A percentile compares a stretch with the other conserved stretches of the same genome.
phyloP scores from a whole-genome alignment of 1,284 basidiomycete genomes.

The Cerrena zonata region DNA sequence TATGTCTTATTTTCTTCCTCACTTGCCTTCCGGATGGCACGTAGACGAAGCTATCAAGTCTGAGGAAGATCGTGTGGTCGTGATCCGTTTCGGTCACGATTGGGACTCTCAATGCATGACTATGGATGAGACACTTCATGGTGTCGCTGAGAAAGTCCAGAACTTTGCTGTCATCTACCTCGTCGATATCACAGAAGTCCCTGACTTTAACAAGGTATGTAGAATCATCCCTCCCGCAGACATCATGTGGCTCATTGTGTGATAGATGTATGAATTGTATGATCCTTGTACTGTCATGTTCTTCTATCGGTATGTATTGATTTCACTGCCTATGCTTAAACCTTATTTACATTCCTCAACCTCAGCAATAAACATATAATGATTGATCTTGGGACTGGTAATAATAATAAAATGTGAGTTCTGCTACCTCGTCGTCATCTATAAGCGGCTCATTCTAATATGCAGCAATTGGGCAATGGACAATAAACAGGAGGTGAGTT shows the following conservation, averaged over 20 bases:
- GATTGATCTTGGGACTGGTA: conserved; percentile 98
- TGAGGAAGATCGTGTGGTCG: conserved; percentile 93
- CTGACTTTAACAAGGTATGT: conserved; percentile 95
- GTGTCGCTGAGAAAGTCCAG: conserved; percentile 91
- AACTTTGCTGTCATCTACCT: conserved; percentile 98
- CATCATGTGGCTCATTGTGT: too few relatives aligned
- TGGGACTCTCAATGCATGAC: conserved; percentile 95
- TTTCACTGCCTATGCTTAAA: not conserved
- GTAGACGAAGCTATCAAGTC: conserved; percentile 97
- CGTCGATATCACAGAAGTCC: conserved; percentile 93
- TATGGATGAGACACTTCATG: conserved; percentile 96
- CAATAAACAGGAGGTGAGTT: conserved; percentile 86
- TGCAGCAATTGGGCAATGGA: conserved; percentile 93
- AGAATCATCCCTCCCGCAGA: too few relatives aligned
- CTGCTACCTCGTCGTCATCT: conserved; percentile 4
- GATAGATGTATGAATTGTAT: conserved; percentile 93
- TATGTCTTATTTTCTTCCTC: conserved; percentile 85
- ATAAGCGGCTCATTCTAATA: not conserved
- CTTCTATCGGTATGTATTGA: conserved; percentile 76
- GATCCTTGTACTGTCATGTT: conserved; percentile 97
- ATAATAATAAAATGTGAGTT: conserved; percentile 97
- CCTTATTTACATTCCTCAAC: not conserved
- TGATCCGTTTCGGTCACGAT: conserved; percentile 93
- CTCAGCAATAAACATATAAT: conserved; percentile 96
- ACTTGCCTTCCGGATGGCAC: conserved; percentile 93